These are phyloP conservation scores for Zymoseptoria crescenta DNA, from an alignment of 2,329 filamentous ascomycete genomes.

Conservation along the genomic window DNA sequence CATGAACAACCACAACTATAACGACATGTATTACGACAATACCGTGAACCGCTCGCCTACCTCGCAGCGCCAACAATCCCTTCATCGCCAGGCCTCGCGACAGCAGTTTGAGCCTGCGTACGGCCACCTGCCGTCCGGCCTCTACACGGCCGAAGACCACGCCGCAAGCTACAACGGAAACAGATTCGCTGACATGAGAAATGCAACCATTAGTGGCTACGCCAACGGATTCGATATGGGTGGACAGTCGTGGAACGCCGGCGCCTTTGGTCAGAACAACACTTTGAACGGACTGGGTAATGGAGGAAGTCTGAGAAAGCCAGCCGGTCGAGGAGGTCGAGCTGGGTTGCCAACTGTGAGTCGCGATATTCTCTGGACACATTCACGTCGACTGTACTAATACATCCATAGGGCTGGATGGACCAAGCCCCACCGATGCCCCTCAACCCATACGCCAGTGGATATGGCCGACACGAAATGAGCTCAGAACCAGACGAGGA, in stretches of 20 bases:
- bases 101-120: conserved; percentile 62
- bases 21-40: conserved; percentile 62
- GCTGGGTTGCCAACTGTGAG: conserved; percentile 66
- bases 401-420: conserved; percentile 50
- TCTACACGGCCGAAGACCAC: conserved; percentile 64
- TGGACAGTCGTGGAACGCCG: conserved; percentile 73
- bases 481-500: conserved; percentile 62
- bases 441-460: conserved; percentile 41
- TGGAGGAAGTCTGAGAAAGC: conserved; percentile 35
- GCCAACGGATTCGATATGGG: conserved; percentile 61
- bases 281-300: conserved; percentile 40
- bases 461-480: conserved; percentile 36
- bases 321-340: conserved; percentile 47
- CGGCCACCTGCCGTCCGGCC: conserved; percentile 55
- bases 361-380: conserved; percentile 19
- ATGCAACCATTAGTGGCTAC: conserved; percentile 52
- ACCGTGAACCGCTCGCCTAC: conserved; percentile 59
- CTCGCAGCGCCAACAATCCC: conserved; percentile 56
- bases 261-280: conserved; percentile 59
- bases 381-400: conserved; percentile 3
- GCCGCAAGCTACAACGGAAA: conserved; percentile 44
- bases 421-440: conserved; percentile 44
- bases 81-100: conserved; percentile 66
- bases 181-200: conserved; percentile 50
- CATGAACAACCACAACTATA: conserved; percentile 34